Evolutionary conservation across 306 rosid genomes (phyloP).

Genomic region (Crataegus laevigata): DNA sequence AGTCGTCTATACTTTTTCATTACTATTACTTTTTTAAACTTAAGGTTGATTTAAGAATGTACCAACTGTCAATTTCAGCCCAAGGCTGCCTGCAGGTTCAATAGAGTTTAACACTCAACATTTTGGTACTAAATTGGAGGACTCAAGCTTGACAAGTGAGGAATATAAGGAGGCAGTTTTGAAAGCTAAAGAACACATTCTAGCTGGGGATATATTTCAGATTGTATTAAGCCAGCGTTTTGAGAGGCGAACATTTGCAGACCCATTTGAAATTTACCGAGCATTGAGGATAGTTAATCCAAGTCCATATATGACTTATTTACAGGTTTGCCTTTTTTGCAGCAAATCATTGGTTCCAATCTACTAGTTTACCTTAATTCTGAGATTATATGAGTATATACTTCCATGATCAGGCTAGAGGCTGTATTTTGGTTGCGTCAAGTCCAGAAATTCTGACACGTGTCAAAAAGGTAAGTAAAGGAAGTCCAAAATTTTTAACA

Average conservation of each 20-base stretch:
- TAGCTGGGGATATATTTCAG: constrained; percentile 96
- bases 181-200: constrained; percentile 86
- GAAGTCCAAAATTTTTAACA: not conserved
- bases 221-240: constrained; percentile 91
- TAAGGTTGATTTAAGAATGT: constrained; percentile 14
- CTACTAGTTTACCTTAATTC: constrained; percentile 2
- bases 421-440: constrained; percentile 94
- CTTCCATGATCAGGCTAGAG: constrained; percentile 63
- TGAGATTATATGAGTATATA: constrained; percentile 5
- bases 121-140: constrained; percentile 69
- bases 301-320: constrained; percentile 94
- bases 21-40: not conserved
- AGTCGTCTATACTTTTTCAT: not conserved
- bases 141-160: constrained; percentile 72
- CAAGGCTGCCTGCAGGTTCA: constrained; percentile 88
- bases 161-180: constrained; percentile 77
- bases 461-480: constrained; percentile 65
- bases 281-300: constrained; percentile 93
- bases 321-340: constrained; percentile 53
- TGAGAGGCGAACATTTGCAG: constrained; percentile 95
- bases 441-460: constrained; percentile 97
- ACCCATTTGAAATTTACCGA: constrained; percentile 92
- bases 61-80: constrained; percentile 56
- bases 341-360: not conserved
- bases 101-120: constrained; percentile 48